Evolutionary conservation across 2,329 filamentous ascomycete species (phyloP), one percentile per base, ranked within the genome.

Genomic region (Fusarium scirpi): DNA sequence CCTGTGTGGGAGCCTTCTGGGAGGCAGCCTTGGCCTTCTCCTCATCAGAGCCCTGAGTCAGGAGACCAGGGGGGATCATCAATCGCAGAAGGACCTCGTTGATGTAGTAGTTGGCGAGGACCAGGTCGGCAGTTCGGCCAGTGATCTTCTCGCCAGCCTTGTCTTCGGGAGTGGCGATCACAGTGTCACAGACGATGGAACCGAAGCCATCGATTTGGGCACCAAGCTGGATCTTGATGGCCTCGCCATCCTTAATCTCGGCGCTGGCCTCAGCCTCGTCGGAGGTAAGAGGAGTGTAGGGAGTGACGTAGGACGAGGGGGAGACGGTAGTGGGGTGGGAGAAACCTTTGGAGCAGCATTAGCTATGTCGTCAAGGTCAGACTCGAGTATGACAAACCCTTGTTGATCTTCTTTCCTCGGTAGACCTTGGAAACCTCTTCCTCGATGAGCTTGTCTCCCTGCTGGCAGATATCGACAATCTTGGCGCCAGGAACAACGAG

Each of bases 131-230:
- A 73, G 91, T 84, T 67, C 93, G 91, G 75, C 92, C 94, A 59
- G 89, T 89, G 74, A 97, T 83, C 74, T 87, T 86, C 72, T 89
- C 90, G 61, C 87, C 84, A 53, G 87, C 82, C 75, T 89, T 86
- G 66, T 89, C 88, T 76, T 86, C 85, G 70, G 86, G 80, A 49
- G 86, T 85, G 54, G 97, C 91, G 63, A 98, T 82, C 74, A 98
- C 87, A 65, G 94, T 97, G 83, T 98, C 92, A 84, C 96, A 98
- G 76, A 98, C 93, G 79, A 99, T 98, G 74, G 95, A 92, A 76
- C 94, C 94, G 78, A 98, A 97, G 58, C 96, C 96, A 84, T 98
- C 94, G 71, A 99, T 98, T 85, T 99, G 96, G 55, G 96, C 96
- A 78, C 96, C 96, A n/a, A 99, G 90, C 85, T 99, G 96, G 80